Base-by-base conservation (phyloP, 352 stramenopile species). In the Blastocystis sp. region DNA sequence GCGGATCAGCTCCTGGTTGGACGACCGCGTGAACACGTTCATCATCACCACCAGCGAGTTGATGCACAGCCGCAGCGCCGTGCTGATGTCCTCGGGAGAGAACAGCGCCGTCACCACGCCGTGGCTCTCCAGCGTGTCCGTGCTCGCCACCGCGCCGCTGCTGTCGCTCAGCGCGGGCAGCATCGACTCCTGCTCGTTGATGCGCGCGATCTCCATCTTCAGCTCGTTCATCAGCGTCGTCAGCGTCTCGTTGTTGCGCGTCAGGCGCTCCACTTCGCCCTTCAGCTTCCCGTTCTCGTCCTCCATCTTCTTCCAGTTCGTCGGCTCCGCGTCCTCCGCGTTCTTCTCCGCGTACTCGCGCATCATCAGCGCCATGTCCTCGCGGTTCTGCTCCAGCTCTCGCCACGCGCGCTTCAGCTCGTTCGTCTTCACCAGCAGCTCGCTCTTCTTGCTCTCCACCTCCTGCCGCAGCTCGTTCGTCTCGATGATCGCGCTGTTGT, bases 321-420 rank as follows among this genome's bases (percentile, higher is more conserved):
- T 52, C 17, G 45, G 74, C n/a, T 63, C 52, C 10, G 17, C 17
- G 17, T 84, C n/a, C 9, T 84, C 21, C 21, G 65, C 34, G n/a
- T 70, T 84, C 34, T 24, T 48, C 74, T 84, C 74, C 17, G 74
- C 74, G 42, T 68, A 84, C 38, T 84, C 74, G 40, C 52, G 59
- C 74, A 84, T 84, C 74, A 84, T 84, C 74, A 84, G 34, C 17
- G 74, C 74, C 74, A 84, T 84, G 42, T 84, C 74, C 14, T 61
- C 57, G 14, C 74, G 54, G 43, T 84, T 84, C 74, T 84, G 54
- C 54, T 84, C 74, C 38, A 84, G 48, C 34, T 84, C 74, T 11
- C 74, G 48, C 21, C 60, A 84, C 19, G 43, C 60, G 10, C 57
- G 38, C 54, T 84, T 84, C 28, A 84, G 42, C 60, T 84, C 74